These are phyloP conservation scores for Delitschia confertaspora DNA, from an alignment of 495 filamentous ascomycete genomes.

Conservation along the genomic window DNA sequence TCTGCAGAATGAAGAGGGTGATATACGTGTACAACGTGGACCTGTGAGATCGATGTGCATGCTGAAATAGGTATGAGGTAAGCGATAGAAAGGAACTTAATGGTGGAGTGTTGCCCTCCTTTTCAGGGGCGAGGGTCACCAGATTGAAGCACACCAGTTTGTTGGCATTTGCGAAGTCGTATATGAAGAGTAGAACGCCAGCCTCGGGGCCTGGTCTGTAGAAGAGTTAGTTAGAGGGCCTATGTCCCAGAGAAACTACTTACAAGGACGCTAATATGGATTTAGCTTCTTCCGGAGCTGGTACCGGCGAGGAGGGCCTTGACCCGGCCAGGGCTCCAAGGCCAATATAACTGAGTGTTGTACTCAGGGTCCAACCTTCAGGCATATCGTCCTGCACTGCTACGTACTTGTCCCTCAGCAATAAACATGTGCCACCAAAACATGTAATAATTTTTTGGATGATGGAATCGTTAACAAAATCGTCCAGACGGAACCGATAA, in stretches of 20 bases:
- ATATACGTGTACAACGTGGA: slow-evolving; percentile 73
- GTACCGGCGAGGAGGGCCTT: slow-evolving; percentile 48
- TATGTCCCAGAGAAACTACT: slow-evolving; percentile 23
- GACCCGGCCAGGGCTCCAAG: slow-evolving; percentile 65
- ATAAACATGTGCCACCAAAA: slow-evolving; percentile 59
- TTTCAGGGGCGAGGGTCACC: slow-evolving; percentile 50
- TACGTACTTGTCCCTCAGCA: slow-evolving; percentile 64
- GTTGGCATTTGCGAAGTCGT: slow-evolving; percentile 91
- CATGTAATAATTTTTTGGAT: slow-evolving; percentile 75
- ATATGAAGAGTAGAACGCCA: slow-evolving; percentile 71
- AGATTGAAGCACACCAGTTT: slow-evolving; percentile 89
- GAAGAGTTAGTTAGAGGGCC: slow-evolving; percentile 3
- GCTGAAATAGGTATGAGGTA: slow-evolving; percentile 85
- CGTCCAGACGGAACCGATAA: slow-evolving; percentile 87
- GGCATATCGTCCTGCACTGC: slow-evolving; percentile 87
- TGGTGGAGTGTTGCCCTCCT: slow-evolving; percentile 62
- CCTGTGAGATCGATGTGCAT: slow-evolving; percentile 75
- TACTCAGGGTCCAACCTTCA: slow-evolving; percentile 77
- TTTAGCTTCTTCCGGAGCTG: slow-evolving; percentile 64
- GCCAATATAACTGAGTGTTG: slow-evolving; percentile 75
- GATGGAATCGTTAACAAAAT: slow-evolving; percentile 86
- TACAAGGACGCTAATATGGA: slow-evolving; percentile 63
- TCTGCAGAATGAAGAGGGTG: slow-evolving; percentile 71
- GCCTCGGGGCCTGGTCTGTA: slow-evolving; percentile 67
- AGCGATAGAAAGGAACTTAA: slow-evolving; percentile 78